Conservation (phyloP, 495 filamentous ascomycete species). For the Daldinia concentrica region DNA sequence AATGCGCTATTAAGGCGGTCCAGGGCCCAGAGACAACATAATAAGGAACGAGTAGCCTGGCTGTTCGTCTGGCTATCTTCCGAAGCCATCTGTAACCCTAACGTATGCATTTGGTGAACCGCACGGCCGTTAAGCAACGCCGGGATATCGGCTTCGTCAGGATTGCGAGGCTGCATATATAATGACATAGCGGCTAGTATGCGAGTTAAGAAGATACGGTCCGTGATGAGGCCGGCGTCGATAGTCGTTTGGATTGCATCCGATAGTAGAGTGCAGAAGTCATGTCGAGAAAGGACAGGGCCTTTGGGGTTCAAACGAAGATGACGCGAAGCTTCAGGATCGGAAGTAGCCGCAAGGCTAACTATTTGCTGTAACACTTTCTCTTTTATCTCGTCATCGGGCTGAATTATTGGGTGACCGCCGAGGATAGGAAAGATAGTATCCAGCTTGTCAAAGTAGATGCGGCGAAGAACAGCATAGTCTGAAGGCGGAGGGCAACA, state of each 20-base stretch:
- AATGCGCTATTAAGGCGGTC: conserved; percentile 72
- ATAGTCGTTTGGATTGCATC: conserved; percentile 46
- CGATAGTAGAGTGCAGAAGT: conserved; percentile 52
- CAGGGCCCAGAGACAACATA: conserved; percentile 74
- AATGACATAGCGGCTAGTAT: conserved; percentile 46
- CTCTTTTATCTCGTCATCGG: conserved; percentile 41
- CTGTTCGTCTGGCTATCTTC: conserved; percentile 41
- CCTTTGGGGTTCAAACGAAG: conserved; percentile 42
- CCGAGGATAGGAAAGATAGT: conserved; percentile 62
- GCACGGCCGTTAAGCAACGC: conserved; percentile 47
- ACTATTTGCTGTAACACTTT: conserved; percentile 56
- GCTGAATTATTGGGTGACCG: conserved; percentile 4
- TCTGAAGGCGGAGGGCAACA: conserved; percentile 48
- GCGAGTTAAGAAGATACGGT: conserved; percentile 47
- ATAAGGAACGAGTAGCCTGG: conserved; percentile 54
- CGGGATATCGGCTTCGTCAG: conserved; percentile 47
- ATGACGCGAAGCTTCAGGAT: conserved; percentile 51
- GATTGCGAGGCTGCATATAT: conserved; percentile 47
- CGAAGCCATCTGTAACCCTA: conserved; percentile 67
- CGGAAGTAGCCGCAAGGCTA: conserved; percentile 61
- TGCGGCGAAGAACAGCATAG: conserved; percentile 48
- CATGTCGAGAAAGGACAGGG: conserved; percentile 43
- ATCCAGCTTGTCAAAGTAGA: conserved; percentile 59
- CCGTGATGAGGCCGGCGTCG: conserved; percentile 46
- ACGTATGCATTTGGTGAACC: conserved; percentile 70